phyloP scores from a whole-genome alignment of 2,329 filamentous ascomycete species.

The Sporothrix luriei region DNA sequence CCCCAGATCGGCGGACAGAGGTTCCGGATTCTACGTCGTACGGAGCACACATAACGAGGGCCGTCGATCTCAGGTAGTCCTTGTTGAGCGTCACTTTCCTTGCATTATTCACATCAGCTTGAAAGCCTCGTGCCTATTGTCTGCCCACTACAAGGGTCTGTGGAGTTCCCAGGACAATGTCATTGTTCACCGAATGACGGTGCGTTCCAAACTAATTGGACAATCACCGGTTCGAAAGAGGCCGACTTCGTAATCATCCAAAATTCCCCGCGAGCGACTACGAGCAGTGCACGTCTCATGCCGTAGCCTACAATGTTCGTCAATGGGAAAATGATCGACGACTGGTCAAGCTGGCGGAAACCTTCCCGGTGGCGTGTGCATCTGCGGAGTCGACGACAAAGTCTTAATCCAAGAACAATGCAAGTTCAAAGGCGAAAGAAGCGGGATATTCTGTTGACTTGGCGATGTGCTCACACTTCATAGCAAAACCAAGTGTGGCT shows the following conservation, averaged over 20 bases:
- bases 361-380: too few species aligned
- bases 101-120: background rate
- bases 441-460: background rate
- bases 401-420: background rate
- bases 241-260: background rate
- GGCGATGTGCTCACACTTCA: background rate
- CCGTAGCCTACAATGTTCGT: too few species aligned
- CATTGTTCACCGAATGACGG: background rate
- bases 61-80: background rate
- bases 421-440: background rate
- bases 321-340: too few species aligned
- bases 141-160: too few species aligned
- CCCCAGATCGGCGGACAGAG: background rate
- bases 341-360: too few species aligned
- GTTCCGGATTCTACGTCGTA: slow-evolving; percentile 8
- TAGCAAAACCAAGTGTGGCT: background rate
- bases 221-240: too few species aligned
- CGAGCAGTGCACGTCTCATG: too few species aligned
- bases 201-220: background rate
- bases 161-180: background rate
- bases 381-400: too few species aligned
- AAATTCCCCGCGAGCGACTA: background rate
- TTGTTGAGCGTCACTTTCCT: background rate
- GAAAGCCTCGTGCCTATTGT: background rate
- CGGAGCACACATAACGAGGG: too few species aligned